These are phyloP conservation scores for Pyrus hybrid DNA, from an alignment of 331 rosid species.

Conservation along the genomic window DNA sequence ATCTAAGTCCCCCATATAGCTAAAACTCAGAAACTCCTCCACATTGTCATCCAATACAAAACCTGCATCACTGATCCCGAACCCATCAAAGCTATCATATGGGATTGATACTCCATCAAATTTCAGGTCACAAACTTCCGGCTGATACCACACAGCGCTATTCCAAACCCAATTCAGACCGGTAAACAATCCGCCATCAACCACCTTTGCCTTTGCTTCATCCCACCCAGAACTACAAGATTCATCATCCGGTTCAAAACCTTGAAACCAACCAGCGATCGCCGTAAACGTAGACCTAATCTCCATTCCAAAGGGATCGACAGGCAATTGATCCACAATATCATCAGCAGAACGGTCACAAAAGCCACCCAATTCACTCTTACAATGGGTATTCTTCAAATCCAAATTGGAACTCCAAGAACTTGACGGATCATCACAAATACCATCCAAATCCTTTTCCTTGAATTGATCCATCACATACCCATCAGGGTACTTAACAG, in stretches of 20 bases:
- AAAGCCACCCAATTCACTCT: slow-evolving; percentile 20
- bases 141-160: slow-evolving; percentile 24
- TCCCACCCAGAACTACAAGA: slow-evolving; percentile 22
- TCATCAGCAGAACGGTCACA: slow-evolving; percentile 34
- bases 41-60: slow-evolving; percentile 18
- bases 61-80: slow-evolving; percentile 16
- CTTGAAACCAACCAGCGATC: slow-evolving; percentile 40
- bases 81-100: slow-evolving; percentile 21
- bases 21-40: slow-evolving; percentile 17
- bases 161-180: slow-evolving; percentile 43
- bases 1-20: neutral
- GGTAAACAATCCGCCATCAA: slow-evolving; percentile 27
- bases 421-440: slow-evolving; percentile 11
- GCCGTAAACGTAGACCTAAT: slow-evolving; percentile 34
- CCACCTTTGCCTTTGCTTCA: slow-evolving; percentile 17
- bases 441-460: slow-evolving; percentile 19
- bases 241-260: slow-evolving; percentile 28
- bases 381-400: slow-evolving; percentile 12
- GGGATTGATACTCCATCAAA: slow-evolving; percentile 20
- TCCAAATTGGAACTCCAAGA: slow-evolving; percentile 19
- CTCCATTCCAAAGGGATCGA: slow-evolving; percentile 65
- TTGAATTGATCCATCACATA: slow-evolving; percentile 24
- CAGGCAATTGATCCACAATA: slow-evolving; percentile 42
- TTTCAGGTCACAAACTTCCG: neutral
- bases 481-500: slow-evolving; percentile 23